phyloP scores from a whole-genome alignment of 2,329 filamentous ascomycete genomes.

The Paraconiothyrium sp. region DNA sequence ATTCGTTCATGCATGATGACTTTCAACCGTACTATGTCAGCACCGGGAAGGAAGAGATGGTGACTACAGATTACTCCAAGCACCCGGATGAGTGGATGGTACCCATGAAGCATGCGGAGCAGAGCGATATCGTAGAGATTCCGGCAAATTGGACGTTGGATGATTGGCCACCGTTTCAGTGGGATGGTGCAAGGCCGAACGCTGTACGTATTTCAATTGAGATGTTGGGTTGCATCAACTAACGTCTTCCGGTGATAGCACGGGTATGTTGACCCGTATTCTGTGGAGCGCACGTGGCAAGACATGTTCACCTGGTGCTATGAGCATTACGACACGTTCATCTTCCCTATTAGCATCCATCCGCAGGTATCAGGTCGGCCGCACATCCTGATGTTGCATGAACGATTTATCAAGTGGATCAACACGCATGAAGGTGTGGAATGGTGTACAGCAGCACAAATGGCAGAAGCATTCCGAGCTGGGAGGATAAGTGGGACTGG shows the following conservation, averaged over 20 bases:
- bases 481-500: conserved; percentile 15
- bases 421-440: conserved; percentile 55
- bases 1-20: conserved; percentile 57
- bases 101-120: conserved; percentile 38
- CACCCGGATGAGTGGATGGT: conserved; percentile 42
- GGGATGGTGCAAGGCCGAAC: conserved; percentile 28
- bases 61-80: conserved; percentile 37
- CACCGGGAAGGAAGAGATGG: conserved; percentile 25
- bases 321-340: conserved; percentile 53
- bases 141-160: conserved; percentile 55
- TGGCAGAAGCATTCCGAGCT: conserved; percentile 10
- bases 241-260: conserved; percentile 22
- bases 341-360: conserved; percentile 53
- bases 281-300: conserved; percentile 52
- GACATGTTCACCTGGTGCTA: conserved; percentile 56
- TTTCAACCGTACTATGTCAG: conserved; percentile 45
- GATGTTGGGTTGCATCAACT: not conserved
- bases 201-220: conserved; percentile 11
- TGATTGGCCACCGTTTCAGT: conserved; percentile 53
- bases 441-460: conserved; percentile 22
- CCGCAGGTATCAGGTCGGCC: conserved; percentile 56
- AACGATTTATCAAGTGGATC: conserved; percentile 53
- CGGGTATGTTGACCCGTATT: conserved; percentile 50
- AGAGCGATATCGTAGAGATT: conserved; percentile 51
- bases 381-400: conserved; percentile 56